Evolutionary conservation across 441 rosid species (phyloP).

Genomic region (Aleurites moluccanus): DNA sequence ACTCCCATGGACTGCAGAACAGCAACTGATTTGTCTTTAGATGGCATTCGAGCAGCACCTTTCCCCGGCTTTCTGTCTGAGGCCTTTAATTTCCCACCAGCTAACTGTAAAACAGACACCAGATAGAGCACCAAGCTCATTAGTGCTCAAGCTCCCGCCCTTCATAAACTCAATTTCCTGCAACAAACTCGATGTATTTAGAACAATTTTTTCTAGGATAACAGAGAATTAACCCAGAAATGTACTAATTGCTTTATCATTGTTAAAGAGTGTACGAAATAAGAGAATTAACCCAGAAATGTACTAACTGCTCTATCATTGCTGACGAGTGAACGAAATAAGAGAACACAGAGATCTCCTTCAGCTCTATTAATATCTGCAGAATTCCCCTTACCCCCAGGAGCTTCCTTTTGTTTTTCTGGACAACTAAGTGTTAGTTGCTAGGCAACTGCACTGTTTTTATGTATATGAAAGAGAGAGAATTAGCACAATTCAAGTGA

Average conservation of each 20-base stretch:
- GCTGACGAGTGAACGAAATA: slow-evolving; percentile 73
- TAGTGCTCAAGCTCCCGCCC: slow-evolving; percentile 66
- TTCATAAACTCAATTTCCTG: slow-evolving; percentile 96
- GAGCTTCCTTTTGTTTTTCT: slow-evolving; percentile 45
- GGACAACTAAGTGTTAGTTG: slow-evolving; percentile 68
- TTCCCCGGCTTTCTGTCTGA: slow-evolving; percentile 42
- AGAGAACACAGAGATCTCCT: slow-evolving; percentile 69
- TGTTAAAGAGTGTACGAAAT: too few relatives aligned
- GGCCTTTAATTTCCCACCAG: slow-evolving; percentile 50
- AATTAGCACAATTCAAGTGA: slow-evolving; percentile 3
- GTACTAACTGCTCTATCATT: slow-evolving; percentile 62
- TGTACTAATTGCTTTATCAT: too few relatives aligned
- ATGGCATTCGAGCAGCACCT: slow-evolving; percentile 37
- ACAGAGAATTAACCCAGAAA: slow-evolving; percentile 14
- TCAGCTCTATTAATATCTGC: slow-evolving; percentile 30
- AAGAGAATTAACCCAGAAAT: too few relatives aligned
- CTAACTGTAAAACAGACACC: slow-evolving; percentile 68
- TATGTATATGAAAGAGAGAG: slow-evolving; percentile 13
- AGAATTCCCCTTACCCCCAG: slow-evolving; percentile 35
- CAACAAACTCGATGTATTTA: slow-evolving; percentile 8
- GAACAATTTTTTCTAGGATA: not conserved
- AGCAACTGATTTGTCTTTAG: slow-evolving; percentile 54
- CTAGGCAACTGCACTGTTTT: slow-evolving; percentile 88
- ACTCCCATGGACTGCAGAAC: slow-evolving; percentile 86
- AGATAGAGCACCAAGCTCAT: slow-evolving; percentile 88